Evolutionary conservation across 495 filamentous ascomycete species (phyloP).

Genomic region (Lichina pygmaea): DNA sequence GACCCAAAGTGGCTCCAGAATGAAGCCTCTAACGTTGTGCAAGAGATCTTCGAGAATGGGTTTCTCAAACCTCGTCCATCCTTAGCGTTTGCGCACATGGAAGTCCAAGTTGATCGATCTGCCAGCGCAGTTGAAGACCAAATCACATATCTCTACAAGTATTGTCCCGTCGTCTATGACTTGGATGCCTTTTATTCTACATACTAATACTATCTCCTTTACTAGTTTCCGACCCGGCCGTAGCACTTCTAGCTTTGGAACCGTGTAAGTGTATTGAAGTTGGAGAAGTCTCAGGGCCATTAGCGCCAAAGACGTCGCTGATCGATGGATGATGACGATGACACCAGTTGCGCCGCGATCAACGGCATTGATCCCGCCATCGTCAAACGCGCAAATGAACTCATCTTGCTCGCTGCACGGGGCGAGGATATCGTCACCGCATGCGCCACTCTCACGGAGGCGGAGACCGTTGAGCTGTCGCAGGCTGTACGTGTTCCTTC

Average conservation of each 20-base stretch:
- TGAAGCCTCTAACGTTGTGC: background rate
- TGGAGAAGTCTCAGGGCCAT: background rate
- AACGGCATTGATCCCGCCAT: constrained; percentile 54
- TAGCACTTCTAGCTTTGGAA: constrained; percentile 63
- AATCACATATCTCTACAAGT: constrained; percentile 72
- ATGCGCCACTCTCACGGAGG: constrained; percentile 32
- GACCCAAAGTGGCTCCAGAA: background rate
- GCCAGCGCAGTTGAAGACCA: constrained; percentile 36
- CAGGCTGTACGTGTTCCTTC: constrained; percentile 21
- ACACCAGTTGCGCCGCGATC: constrained; percentile 41
- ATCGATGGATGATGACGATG: background rate
- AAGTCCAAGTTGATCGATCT: constrained; percentile 41
- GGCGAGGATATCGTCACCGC: constrained; percentile 52
- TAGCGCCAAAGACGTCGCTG: background rate
- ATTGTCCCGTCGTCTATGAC: background rate
- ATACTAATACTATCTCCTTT: background rate
- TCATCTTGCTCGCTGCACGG: constrained; percentile 37
- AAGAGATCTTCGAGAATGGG: constrained; percentile 57
- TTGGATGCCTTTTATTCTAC: background rate
- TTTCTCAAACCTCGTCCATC: constrained; percentile 30
- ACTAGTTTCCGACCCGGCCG: constrained; percentile 28
- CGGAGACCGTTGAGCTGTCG: constrained; percentile 31
- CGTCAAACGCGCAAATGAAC: constrained; percentile 46
- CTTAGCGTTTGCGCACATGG: constrained; percentile 62
- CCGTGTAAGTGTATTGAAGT: constrained; percentile 18